phyloP scores from a whole-genome alignment of 768 basidiomycete species.

The Amyloporia xantha region DNA sequence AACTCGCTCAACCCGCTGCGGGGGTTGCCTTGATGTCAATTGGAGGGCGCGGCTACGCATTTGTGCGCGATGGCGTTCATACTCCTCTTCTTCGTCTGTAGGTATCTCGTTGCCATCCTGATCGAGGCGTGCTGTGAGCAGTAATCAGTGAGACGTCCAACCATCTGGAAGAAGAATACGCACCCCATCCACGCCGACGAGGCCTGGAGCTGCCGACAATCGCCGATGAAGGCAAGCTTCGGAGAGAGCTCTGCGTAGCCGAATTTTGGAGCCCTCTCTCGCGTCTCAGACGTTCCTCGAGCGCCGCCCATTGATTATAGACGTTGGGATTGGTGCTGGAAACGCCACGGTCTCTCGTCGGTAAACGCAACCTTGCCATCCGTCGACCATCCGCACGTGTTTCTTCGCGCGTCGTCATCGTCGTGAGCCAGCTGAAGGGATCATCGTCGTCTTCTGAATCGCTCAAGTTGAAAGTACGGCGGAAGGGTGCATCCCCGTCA shows the following conservation, averaged over 20 bases:
- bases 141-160: background rate
- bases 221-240: background rate
- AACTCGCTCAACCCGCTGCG: slow-evolving; percentile 3
- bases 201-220: slow-evolving; percentile 1
- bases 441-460: slow-evolving; percentile 4
- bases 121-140: slow-evolving; percentile 28
- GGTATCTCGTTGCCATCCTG: slow-evolving; percentile 60
- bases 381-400: background rate
- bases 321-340: background rate
- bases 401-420: background rate
- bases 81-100: slow-evolving; percentile 53
- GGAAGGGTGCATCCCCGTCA: slow-evolving; percentile 13
- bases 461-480: slow-evolving; percentile 3
- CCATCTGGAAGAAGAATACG: background rate
- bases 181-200: slow-evolving; percentile 19
- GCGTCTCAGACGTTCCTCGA: background rate
- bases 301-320: no score
- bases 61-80: slow-evolving; percentile 45
- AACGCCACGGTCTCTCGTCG: background rate
- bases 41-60: slow-evolving; percentile 20
- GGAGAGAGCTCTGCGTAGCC: background rate
- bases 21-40: slow-evolving; percentile 3
- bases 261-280: background rate
- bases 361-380: background rate
- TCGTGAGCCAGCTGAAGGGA: slow-evolving; percentile 5